phyloP scores from a whole-genome alignment of 176 grass and related monocot species.

The Phoenix dactylifera region DNA sequence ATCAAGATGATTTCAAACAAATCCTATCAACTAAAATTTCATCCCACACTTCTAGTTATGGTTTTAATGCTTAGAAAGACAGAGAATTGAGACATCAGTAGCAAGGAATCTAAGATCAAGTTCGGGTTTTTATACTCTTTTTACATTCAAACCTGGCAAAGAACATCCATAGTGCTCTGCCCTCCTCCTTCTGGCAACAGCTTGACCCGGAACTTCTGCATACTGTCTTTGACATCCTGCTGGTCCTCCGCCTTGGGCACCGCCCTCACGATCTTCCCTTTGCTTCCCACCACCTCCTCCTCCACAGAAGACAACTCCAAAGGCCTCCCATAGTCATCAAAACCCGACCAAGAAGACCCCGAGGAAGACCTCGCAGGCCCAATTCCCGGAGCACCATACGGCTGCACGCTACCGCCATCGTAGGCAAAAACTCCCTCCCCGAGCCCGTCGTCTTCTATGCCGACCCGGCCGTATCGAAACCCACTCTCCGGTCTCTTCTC shows the following conservation, averaged over 20 bases:
- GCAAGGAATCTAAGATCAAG: not conserved
- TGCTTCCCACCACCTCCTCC: slow-evolving; percentile 32
- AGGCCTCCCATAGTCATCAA: slow-evolving; percentile 93
- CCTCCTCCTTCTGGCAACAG: slow-evolving; percentile 78
- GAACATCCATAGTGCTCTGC: slow-evolving; percentile 66
- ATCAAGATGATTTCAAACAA: too few species aligned
- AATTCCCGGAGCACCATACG: slow-evolving; percentile 64
- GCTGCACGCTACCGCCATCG: slow-evolving; percentile 45
- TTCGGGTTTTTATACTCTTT: not conserved
- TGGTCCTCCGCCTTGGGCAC: slow-evolving; percentile 76
- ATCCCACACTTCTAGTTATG: too few species aligned
- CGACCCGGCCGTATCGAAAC: slow-evolving; percentile 5
- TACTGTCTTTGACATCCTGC: slow-evolving; percentile 54
- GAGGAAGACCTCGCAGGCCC: slow-evolving; percentile 45
- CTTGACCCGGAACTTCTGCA: slow-evolving; percentile 91
- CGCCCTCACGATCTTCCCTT: slow-evolving; percentile 65
- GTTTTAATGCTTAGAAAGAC: too few species aligned
- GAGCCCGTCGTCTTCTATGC: slow-evolving; percentile 28
- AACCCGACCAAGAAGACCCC: slow-evolving; percentile 15
- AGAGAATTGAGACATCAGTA: too few species aligned
- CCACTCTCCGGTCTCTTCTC: slow-evolving; percentile 22
- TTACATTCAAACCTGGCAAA: slow-evolving; percentile 55
- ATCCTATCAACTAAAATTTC: not conserved
- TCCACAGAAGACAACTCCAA: slow-evolving; percentile 37
- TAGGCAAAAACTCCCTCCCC: slow-evolving; percentile 82